A percentile compares a stretch with the other conserved stretches of the same genome.
Conservation (phyloP, 768 basidiomycete species). For the Gloeophyllum trabeum region DNA sequence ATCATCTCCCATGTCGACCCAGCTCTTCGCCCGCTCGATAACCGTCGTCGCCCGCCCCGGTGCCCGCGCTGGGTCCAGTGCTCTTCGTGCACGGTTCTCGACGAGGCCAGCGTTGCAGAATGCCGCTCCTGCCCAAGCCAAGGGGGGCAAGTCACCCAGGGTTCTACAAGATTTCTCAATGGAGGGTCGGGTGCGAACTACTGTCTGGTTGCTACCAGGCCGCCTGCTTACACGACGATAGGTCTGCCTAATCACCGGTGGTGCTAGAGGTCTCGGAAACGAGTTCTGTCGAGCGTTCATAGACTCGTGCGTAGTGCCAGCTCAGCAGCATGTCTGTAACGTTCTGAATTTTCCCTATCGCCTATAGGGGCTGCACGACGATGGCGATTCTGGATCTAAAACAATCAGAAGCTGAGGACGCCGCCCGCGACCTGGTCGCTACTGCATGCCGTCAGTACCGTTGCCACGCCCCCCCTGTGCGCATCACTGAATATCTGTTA, state of each 20-base stretch:
- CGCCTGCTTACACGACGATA: conserved; percentile 17
- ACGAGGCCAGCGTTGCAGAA: conserved; percentile 5
- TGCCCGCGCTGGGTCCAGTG: conserved; percentile 11
- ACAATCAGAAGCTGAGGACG: conserved; percentile 48
- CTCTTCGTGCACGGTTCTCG: conserved; percentile 11
- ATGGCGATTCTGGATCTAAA: conserved; percentile 80
- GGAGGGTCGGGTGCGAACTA: conserved; percentile 48
- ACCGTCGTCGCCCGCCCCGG: conserved; percentile 1
- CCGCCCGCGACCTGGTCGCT: conserved; percentile 57
- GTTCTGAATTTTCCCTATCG: neutral
- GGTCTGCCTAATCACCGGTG: conserved; percentile 91
- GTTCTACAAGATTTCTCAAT: conserved; percentile 73
- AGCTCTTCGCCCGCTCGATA: conserved; percentile 13
- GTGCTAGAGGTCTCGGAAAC: conserved; percentile 81
- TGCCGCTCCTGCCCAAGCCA: neutral
- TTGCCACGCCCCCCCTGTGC: conserved; percentile 11
- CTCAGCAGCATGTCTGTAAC: neutral
- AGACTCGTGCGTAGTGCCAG: conserved; percentile 48
- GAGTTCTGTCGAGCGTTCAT: conserved; percentile 88
- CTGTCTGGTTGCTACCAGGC: neutral
- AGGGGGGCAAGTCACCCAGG: conserved; percentile 17
- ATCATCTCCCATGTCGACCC: conserved; percentile 21
- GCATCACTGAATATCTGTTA: conserved; percentile 19
- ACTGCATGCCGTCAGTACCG: conserved; percentile 35
- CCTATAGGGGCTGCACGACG: conserved; percentile 61